Evolutionary conservation across 2,329 filamentous ascomycete genomes (phyloP), one percentile per base, ranked within the genome.

Genomic region (Stachybotrys echinatus): DNA sequence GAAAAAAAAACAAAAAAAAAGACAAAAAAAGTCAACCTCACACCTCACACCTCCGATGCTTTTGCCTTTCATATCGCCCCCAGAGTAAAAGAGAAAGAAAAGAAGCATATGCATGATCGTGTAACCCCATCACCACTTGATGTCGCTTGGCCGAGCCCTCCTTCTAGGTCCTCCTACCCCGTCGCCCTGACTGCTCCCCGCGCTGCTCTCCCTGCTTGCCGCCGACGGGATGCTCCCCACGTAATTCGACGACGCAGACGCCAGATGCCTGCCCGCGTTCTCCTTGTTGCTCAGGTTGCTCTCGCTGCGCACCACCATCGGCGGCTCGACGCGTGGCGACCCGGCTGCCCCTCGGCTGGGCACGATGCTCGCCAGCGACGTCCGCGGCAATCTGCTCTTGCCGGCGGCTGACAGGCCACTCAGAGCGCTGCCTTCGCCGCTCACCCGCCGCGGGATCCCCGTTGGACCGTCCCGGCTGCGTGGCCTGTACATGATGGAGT

Each of bases 361-460:
- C 44, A 58, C 57, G 40, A 59, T 58, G 1, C 59, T 59, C 17
- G 63, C 56, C 8, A 70, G 53, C 3, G 69, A 71, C 17, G 67
- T 72, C 43, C 69, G 65, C 19, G 70, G 71, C 6, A 72, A 58
- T 12, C 69, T 65, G 54, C 70, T 74, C 58, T 68, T 73, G 21
- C 53, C 61, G 18, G 52, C 50, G 27, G 54, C 51, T 49, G 19
- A n/a, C 38, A 40, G 17, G 38, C 38, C 37, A 60, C 53, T 4
- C 61, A 61, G 38, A 34, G 10, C 27, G 37, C 56, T 56, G 6
- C 66, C 60, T 49, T 74, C 73, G 45, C 69, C 72, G 54, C 70
- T 75, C 45, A 74, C 64, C 18, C 73, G 65, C 23, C 73, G 64
- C 5, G 73, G 73, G 17, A 74, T 68, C 42, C 63, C 67, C n/a